Percentiles rank a stretch among this genome's conserved stretches.
Evolutionary conservation across 1,284 basidiomycete genomes (phyloP).

Genomic region (Ustilago curta): DNA sequence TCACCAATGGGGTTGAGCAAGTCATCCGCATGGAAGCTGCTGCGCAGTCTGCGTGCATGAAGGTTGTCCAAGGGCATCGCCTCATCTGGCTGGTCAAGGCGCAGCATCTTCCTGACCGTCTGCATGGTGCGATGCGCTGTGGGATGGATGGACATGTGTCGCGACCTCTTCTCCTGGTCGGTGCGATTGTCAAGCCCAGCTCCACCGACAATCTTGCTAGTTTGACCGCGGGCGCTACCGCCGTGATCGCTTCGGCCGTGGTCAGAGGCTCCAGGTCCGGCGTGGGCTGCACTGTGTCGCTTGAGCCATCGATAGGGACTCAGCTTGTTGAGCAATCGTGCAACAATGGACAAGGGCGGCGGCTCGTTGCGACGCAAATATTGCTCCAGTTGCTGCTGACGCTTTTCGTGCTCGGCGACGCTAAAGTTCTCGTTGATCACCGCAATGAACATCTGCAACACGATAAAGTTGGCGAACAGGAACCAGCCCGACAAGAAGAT

Average conservation of each 20-base stretch:
- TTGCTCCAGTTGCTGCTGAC: conserved; percentile 80
- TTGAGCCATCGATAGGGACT: conserved; percentile 89
- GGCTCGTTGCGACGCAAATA: conserved; percentile 72
- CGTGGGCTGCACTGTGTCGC: conserved; percentile 71
- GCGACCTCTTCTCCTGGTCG: conserved; percentile 33
- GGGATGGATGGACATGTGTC: conserved; percentile 32
- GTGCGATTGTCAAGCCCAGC: conserved; percentile 15
- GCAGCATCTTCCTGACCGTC: conserved; percentile 52
- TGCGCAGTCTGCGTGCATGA: conserved; percentile 51
- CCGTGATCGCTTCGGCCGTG: conserved; percentile 25
- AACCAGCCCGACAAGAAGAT: conserved; percentile 88
- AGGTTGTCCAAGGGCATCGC: conserved; percentile 75
- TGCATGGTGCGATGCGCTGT: conserved; percentile 48
- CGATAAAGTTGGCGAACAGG: conserved; percentile 92
- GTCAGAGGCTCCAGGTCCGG: conserved; percentile 23
- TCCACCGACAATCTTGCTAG: conserved; percentile 54
- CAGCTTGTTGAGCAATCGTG: conserved; percentile 74
- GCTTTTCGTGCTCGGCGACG: conserved; percentile 90
- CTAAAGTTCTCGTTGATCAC: conserved; percentile 98
- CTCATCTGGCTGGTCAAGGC: conserved; percentile 74
- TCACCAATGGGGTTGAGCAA: conserved; percentile 27
- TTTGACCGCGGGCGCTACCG: conserved; percentile 7
- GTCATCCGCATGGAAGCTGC: conserved; percentile 53
- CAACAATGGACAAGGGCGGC: conserved; percentile 56
- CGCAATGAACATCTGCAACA: conserved; percentile 98